Evolutionary conservation across 2,329 filamentous ascomycete species (phyloP).

Genomic region (Zopfia rhizophila): DNA sequence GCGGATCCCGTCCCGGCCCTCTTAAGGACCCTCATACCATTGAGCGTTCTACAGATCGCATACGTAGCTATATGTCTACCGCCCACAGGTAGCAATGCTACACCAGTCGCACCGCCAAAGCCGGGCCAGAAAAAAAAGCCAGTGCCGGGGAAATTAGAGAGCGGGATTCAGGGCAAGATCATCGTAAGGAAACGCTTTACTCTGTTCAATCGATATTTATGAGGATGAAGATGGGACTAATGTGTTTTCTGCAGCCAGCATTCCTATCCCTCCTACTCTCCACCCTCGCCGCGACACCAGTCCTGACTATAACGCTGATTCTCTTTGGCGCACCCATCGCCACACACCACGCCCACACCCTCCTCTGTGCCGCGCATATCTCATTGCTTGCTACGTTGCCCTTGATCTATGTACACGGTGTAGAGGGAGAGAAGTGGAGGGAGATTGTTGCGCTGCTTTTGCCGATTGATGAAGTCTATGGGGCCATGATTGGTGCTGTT

Average conservation of each 20-base stretch:
- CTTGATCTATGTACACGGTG: slow-evolving; percentile 85
- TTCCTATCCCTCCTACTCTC: slow-evolving; percentile 74
- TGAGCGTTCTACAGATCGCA: slow-evolving; percentile 71
- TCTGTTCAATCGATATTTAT: background rate
- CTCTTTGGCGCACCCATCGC: slow-evolving; percentile 93
- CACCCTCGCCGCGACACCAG: slow-evolving; percentile 65
- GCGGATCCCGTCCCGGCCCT: slow-evolving; percentile 75
- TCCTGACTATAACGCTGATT: slow-evolving; percentile 72
- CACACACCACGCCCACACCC: slow-evolving; percentile 80
- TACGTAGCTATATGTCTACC: slow-evolving; percentile 71
- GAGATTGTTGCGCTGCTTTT: slow-evolving; percentile 73
- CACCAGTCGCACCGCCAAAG: slow-evolving; percentile 59
- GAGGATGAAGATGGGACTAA: slow-evolving; percentile 1
- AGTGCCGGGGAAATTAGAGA: slow-evolving; percentile 36
- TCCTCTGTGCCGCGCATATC: slow-evolving; percentile 83
- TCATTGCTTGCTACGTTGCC: slow-evolving; percentile 81
- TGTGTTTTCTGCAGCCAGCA: slow-evolving; percentile 65
- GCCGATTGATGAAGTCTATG: slow-evolving; percentile 86
- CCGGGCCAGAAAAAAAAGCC: slow-evolving; percentile 50
- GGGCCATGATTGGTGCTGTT: slow-evolving; percentile 79
- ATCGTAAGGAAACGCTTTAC: slow-evolving; percentile 46
- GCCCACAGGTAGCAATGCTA: slow-evolving; percentile 54
- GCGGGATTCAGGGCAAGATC: slow-evolving; percentile 42
- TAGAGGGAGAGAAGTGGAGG: slow-evolving; percentile 76
- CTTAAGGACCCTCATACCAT: slow-evolving; percentile 67